Percentiles rank a stretch among this genome's conserved stretches.
phyloP scores from a whole-genome alignment of 2,329 filamentous ascomycete genomes.

The Plenodomus biglobosus region DNA sequence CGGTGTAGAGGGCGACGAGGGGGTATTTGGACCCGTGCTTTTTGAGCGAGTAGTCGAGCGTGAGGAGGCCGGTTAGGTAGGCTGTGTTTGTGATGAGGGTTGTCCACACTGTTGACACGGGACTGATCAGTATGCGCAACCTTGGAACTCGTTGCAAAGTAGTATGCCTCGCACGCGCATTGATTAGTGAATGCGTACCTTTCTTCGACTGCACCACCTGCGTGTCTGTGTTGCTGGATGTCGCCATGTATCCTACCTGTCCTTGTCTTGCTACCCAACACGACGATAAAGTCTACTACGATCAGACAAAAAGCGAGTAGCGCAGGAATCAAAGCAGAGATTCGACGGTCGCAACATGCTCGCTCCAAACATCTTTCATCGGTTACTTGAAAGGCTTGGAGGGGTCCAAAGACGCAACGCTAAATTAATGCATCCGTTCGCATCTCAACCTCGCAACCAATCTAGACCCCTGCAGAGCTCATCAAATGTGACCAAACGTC shows the following conservation, averaged over 20 bases:
- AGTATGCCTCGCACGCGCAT: conserved; percentile 8
- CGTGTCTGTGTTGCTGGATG: conserved; percentile 5
- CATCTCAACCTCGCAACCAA: background rate
- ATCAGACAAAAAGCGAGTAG: background rate
- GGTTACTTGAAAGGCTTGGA: conserved; percentile 12
- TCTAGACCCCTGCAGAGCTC: background rate
- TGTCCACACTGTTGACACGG: conserved; percentile 70
- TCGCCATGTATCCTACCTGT: conserved; percentile 4
- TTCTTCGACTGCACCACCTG: conserved; percentile 41
- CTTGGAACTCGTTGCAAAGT: background rate
- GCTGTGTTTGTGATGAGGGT: conserved; percentile 81
- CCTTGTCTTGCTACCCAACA: background rate
- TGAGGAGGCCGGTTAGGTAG: conserved; percentile 81
- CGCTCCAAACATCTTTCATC: background rate
- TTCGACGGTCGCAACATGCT: background rate
- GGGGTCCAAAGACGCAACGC: conserved; percentile 10
- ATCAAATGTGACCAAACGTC: no score
- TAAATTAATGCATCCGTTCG: conserved; percentile 1
- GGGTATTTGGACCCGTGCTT: conserved; percentile 68
- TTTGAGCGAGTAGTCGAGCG: conserved; percentile 75
- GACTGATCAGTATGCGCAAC: background rate
- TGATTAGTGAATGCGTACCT: no score
- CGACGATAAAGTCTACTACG: background rate
- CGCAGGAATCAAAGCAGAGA: background rate
- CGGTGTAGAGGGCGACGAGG: conserved; percentile 80